A percentile compares a stretch with the other conserved stretches of the same genome.
phyloP scores from a whole-genome alignment of 2,329 filamentous ascomycete genomes.

The Aspergillus ochraceoroseus region DNA sequence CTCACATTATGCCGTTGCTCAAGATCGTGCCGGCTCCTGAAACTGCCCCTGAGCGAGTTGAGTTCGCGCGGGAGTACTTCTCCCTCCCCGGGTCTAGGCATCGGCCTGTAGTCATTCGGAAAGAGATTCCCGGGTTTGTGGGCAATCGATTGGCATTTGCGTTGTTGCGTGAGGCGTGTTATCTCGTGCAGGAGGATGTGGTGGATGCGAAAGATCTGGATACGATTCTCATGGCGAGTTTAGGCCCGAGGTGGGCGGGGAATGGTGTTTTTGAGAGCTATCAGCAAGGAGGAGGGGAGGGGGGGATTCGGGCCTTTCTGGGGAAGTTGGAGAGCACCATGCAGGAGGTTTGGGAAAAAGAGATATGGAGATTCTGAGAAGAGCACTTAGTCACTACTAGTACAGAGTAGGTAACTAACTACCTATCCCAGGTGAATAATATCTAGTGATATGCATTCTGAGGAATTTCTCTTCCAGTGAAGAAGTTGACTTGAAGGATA shows the following conservation, averaged over 20 bases:
- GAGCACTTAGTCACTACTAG: too few species aligned
- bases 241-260: conserved; percentile 54
- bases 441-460: too few species aligned
- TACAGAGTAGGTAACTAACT: too few species aligned
- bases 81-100: conserved; percentile 20
- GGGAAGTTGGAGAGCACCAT: conserved; percentile 55
- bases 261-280: conserved; percentile 57
- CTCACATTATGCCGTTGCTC: conserved; percentile 57
- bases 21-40: conserved; percentile 52
- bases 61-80: conserved; percentile 41
- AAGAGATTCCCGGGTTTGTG: conserved; percentile 54
- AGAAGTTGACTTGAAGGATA: too few species aligned
- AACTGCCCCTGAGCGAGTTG: conserved; percentile 34
- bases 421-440: too few species aligned
- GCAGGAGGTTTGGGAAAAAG: conserved; percentile 45
- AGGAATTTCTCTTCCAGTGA: too few species aligned
- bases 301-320: conserved; percentile 51
- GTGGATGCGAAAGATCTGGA: conserved; percentile 52
- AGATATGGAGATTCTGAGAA: conserved; percentile 35
- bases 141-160: conserved; percentile 56
- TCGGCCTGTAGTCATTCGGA: conserved; percentile 48
- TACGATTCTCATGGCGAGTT: conserved; percentile 47
- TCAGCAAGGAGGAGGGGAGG: conserved; percentile 54
- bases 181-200: conserved; percentile 52
- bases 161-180: conserved; percentile 52